These are phyloP conservation scores for Claviceps cyperi DNA, from an alignment of 2,329 filamentous ascomycete species.

Conservation along the genomic window DNA sequence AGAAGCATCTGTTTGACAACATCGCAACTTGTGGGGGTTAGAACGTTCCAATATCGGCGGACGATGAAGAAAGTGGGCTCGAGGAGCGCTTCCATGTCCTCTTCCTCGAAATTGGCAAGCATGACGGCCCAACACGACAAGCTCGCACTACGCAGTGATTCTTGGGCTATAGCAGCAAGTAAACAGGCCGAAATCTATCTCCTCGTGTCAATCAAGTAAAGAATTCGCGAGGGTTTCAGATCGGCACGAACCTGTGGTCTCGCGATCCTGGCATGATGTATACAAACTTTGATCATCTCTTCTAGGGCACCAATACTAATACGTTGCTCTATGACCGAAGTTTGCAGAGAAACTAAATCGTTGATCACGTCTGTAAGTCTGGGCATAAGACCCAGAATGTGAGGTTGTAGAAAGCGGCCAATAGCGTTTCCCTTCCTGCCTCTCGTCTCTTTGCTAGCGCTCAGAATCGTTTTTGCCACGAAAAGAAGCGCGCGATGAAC, in stretches of 20 bases:
- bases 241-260: slow-evolving; percentile 57
- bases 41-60: slow-evolving; percentile 59
- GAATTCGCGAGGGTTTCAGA: not conserved
- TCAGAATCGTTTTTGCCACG: slow-evolving; percentile 28
- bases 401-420: slow-evolving; percentile 62
- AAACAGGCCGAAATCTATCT: slow-evolving; percentile 77
- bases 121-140: slow-evolving; percentile 77
- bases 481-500: slow-evolving; percentile 31
- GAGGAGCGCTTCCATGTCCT: slow-evolving; percentile 65
- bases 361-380: slow-evolving; percentile 69
- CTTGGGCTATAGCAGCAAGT: slow-evolving; percentile 64
- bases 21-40: slow-evolving; percentile 46
- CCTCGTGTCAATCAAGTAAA: not conserved
- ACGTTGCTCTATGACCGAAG: slow-evolving; percentile 51
- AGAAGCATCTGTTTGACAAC: slow-evolving; percentile 49
- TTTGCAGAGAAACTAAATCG: slow-evolving; percentile 40
- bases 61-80: slow-evolving; percentile 86
- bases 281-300: slow-evolving; percentile 70
- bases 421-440: slow-evolving; percentile 43
- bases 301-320: slow-evolving; percentile 71
- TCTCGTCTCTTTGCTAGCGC: slow-evolving; percentile 26
- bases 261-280: slow-evolving; percentile 58
- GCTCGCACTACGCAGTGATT: slow-evolving; percentile 60
- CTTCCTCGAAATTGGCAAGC: slow-evolving; percentile 57
- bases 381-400: slow-evolving; percentile 78